phyloP scores from a whole-genome alignment of 2,329 filamentous ascomycete genomes.

The Trichoderma brevicompactum region DNA sequence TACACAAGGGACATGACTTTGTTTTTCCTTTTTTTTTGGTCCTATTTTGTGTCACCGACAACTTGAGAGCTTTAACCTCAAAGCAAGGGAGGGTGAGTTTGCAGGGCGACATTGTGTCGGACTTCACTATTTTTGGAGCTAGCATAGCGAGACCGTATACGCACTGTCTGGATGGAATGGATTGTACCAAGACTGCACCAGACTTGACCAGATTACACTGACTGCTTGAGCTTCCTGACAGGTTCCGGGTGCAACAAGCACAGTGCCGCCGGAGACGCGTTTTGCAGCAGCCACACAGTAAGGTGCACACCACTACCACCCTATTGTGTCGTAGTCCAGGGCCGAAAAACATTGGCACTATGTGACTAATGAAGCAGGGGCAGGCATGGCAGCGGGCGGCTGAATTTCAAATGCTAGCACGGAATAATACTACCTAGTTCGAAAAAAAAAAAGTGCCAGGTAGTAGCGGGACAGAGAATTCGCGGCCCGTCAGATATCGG shows the following conservation, averaged over 20 bases:
- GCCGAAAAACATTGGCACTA: slow-evolving; percentile 21
- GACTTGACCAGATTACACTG: background rate
- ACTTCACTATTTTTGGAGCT: background rate
- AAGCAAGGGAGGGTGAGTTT: slow-evolving; percentile 26
- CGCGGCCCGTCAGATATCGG: background rate
- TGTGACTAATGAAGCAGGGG: slow-evolving; percentile 24
- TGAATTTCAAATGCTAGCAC: slow-evolving; percentile 15
- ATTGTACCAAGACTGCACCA: background rate
- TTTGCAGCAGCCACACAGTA: slow-evolving; percentile 14
- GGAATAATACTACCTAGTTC: slow-evolving; percentile 14
- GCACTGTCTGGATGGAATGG: slow-evolving; percentile 11
- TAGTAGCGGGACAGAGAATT: background rate
- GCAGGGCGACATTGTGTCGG: background rate
- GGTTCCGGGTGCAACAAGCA: background rate
- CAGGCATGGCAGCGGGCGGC: slow-evolving; percentile 1
- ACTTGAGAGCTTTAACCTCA: slow-evolving; percentile 5
- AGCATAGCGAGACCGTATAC: slow-evolving; percentile 13
- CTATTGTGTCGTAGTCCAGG: slow-evolving; percentile 15
- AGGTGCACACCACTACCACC: slow-evolving; percentile 5
- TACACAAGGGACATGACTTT: background rate
- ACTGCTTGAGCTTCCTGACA: background rate
- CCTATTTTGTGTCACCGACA: slow-evolving; percentile 25
- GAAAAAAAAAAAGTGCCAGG: background rate
- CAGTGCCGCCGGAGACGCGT: slow-evolving; percentile 16
- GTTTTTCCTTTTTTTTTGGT: background rate